Conservation (phyloP, 139 green algal species). For the Eudorina sp. region DNA sequence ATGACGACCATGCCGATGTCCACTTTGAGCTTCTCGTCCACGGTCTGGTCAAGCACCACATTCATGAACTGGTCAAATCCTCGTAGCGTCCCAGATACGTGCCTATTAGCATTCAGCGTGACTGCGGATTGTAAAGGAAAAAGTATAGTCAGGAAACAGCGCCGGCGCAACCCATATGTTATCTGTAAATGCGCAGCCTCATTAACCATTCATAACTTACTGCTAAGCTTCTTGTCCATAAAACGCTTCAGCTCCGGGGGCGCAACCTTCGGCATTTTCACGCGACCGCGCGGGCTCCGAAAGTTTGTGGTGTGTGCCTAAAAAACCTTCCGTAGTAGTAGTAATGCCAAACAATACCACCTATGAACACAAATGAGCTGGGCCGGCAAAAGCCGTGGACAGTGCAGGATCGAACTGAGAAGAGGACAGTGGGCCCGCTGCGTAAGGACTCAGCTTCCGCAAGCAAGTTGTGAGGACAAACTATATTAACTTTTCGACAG, state of each 20-base stretch:
- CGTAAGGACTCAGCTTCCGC: too few relatives aligned
- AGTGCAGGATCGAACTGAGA: too few relatives aligned
- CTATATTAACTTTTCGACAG: too few relatives aligned
- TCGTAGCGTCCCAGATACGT: conserved; percentile 94
- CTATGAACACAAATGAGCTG: too few relatives aligned
- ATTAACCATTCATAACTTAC: conserved; percentile 55
- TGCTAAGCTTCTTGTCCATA: conserved; percentile 94
- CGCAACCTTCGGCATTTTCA: conserved; percentile 88
- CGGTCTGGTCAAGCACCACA: conserved; percentile 94
- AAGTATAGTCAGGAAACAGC: background rate
- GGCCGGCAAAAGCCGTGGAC: too few relatives aligned
- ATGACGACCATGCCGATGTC: conserved; percentile 99
- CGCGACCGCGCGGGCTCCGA: too few relatives aligned
- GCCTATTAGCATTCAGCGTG: conserved; percentile 93
- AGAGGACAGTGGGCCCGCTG: too few relatives aligned
- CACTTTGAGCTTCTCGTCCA: conserved; percentile 92
- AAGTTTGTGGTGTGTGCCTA: too few relatives aligned
- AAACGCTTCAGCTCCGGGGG: conserved; percentile 94
- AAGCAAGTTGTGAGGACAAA: too few relatives aligned
- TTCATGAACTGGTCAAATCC: conserved; percentile 99
- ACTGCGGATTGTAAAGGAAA: conserved; percentile 40
- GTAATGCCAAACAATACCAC: too few relatives aligned
- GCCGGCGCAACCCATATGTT: conserved; percentile 3
- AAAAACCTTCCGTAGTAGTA: too few relatives aligned
- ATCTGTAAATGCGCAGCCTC: background rate